These are phyloP conservation scores for Echria macrotheca DNA, from an alignment of 495 filamentous ascomycete species.

Conservation along the genomic window DNA sequence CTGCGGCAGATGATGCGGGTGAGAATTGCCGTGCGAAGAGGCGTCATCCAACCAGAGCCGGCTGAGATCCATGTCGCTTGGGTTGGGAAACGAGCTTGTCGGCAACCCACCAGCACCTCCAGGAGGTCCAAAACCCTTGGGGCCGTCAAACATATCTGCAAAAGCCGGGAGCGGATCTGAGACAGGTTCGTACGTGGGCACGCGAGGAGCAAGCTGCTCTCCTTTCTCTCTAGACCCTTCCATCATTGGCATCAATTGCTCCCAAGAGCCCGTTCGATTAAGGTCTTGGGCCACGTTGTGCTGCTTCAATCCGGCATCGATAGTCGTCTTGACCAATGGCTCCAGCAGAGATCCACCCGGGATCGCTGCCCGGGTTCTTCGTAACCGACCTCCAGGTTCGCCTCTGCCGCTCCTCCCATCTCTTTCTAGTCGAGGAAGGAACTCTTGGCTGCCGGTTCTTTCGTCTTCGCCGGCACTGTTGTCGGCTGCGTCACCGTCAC, in stretches of 20 bases:
- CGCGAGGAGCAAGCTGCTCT: no score
- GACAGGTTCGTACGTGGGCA: slow-evolving; percentile 19
- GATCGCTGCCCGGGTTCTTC: no score
- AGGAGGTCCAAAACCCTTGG: not conserved
- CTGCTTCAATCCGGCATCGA: slow-evolving; percentile 29
- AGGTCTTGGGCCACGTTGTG: slow-evolving; percentile 16
- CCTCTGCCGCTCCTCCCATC: not conserved
- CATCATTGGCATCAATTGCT: slow-evolving; percentile 25
- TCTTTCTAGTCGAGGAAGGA: no score
- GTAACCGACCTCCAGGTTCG: no score
- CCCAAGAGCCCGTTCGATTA: slow-evolving; percentile 34
- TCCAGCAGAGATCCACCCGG: no score
- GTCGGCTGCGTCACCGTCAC: no score
- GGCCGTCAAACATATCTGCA: slow-evolving; percentile 18
- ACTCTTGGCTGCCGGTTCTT: no score
- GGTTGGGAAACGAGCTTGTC: slow-evolving; percentile 7
- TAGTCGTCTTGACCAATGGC: slow-evolving; percentile 34
- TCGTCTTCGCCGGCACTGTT: no score
- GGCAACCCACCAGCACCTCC: slow-evolving; percentile 6
- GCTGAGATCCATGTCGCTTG: slow-evolving; percentile 16
- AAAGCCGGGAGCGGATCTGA: slow-evolving; percentile 27
- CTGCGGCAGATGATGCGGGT: no score
- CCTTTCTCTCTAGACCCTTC: no score
- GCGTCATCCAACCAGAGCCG: slow-evolving; percentile 16
- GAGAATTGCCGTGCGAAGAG: no score